Evolutionary conservation across 805 yeast species (phyloP), one percentile per base, ranked within the genome.

Genomic region (Starmerella khaoyaiensis): DNA sequence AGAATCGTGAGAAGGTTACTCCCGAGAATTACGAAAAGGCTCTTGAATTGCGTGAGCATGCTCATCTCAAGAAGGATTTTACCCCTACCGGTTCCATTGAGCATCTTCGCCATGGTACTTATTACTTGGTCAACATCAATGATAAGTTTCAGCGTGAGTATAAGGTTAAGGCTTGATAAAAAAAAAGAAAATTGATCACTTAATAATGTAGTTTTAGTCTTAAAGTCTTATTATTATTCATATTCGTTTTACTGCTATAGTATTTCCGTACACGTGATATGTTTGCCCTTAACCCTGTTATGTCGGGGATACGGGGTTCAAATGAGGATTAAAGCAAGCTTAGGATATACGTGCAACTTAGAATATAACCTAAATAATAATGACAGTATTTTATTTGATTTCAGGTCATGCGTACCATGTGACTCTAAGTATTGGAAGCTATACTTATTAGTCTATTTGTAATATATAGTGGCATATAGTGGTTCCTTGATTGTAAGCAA

Each of bases 71-170:
- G 62, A 82, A 83, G 63, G 63, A 67, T 48, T 79, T 72, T 68
- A 64, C 67, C 58, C 98, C 98, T 51, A 59, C 66, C 42, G 97
- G 97, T 33, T 64, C 76, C 30, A 67, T 74, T 49, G 94, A 82
- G 14, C 65, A 70, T 55, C 63, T 90, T 52, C 67, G 72, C 41
- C 46, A 65, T 19, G 96, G 95, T 37, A 69, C 83, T 36, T 90
- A 81, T 67, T 90, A 87, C 65, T 69, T 90, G 57, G 71, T 73
- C 41, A 72, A 74, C 48, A 67, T 90, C 54, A 90, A 87, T 61
- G 96, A 83, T 58, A 81, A 70, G 65, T 90, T 62, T 71, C 82
- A 82, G 68, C 79, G 99, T 68, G 56, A 57, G 40, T 87, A 87
- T 57, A 76, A 63, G 67, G 72, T 54, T 44, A 45, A 47, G 37